Conservation (phyloP, 495 filamentous ascomycete species). For the Rhypophila decipiens region DNA sequence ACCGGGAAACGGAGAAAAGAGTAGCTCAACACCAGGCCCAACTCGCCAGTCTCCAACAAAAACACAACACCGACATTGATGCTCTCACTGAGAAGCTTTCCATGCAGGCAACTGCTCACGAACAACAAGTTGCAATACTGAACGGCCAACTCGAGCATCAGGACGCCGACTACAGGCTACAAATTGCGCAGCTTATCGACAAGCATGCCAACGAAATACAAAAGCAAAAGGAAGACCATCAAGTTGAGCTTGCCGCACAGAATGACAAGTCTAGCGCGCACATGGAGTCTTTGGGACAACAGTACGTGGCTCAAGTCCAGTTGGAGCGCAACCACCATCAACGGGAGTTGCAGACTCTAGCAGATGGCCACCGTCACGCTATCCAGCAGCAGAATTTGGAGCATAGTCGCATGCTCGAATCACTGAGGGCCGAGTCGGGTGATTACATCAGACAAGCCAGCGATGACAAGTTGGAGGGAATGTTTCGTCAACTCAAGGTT, state of each 20-base stretch:
- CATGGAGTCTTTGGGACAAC: neutral
- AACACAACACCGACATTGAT: no score
- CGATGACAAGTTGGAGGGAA: conserved; percentile 19
- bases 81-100: neutral
- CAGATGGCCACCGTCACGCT: neutral
- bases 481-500: conserved; percentile 14
- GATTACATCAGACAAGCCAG: conserved; percentile 11
- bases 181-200: neutral
- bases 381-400: neutral
- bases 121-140: neutral
- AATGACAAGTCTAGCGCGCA: neutral
- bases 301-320: neutral
- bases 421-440: conserved; percentile 3
- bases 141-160: neutral
- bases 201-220: neutral
- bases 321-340: neutral
- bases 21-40: neutral
- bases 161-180: neutral
- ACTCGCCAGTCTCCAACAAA: neutral
- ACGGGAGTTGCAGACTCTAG: neutral
- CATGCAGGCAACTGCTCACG: neutral
- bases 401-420: neutral
- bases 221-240: neutral
- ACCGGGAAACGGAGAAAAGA: neutral
- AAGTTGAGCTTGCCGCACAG: neutral